Evolutionary conservation across 2,329 filamentous ascomycete species (phyloP), one percentile per base, ranked within the genome.

Genomic region (Alternaria arborescens): DNA sequence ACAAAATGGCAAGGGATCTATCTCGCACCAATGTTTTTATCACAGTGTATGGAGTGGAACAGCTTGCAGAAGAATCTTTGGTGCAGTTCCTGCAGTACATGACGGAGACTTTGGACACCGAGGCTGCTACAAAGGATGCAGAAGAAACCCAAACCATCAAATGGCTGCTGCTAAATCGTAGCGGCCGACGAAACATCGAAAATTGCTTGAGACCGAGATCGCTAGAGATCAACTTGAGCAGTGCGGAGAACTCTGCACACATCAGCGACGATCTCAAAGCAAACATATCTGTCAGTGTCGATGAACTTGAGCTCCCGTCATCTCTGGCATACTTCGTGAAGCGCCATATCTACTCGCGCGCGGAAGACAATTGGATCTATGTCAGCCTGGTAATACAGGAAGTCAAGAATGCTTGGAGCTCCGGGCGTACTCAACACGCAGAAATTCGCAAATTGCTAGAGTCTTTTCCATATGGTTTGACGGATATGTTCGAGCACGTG

Each of bases 401-500:
- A 52, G 44, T 71, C 14, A 71, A 68, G 54, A 71, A 71, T 41
- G 63, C 58, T 7, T 62, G 60, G 55, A 40, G 12, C 3, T 59
- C 65, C 12, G 65, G 64, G 3, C 53, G 24, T 3, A 55, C 53
- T 11, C 58, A 63, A 14, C 58, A 67, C 47, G 61, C 65, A 8
- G 64, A 69, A 5, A 65, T 71, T 28, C 63, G 68, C 3, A 64
- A 64, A 28, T 40, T 71, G 12, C 51, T 71, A 3, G 69, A 71
- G 34, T 69, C 66, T 3, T 71, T 71, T 34, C 69, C 68, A 5
- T 69, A 70, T 47, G 68, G 69, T 2, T 50, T 71, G 10, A 71
- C 68, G 5, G 61, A 71, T 26, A 68, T 71, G 62, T 71, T 70
- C 41, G 67, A 69, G 28, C 68, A 71, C 34, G 59, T 71, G 6